Conservation (phyloP, 805 yeast genomes). For the Phaffomyces opuntiae region DNA sequence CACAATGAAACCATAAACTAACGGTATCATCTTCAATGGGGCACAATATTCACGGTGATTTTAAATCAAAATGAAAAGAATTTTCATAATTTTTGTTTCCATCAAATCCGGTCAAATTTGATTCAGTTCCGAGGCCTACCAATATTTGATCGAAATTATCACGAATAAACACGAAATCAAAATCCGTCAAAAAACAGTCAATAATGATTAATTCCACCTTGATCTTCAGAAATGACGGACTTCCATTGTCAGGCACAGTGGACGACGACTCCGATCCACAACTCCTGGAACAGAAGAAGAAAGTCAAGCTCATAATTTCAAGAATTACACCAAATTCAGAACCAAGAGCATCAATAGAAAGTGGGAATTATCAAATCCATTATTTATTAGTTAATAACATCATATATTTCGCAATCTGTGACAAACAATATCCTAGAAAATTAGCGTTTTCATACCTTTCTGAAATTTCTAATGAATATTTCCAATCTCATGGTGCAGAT, state of each 20-base stretch:
- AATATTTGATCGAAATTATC: too few relatives aligned
- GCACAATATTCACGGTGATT: background rate
- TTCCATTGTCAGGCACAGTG: constrained; percentile 87
- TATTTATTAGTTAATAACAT: constrained; percentile 61
- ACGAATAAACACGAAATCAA: background rate
- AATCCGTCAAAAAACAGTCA: background rate
- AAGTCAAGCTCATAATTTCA: constrained; percentile 68
- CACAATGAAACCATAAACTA: background rate
- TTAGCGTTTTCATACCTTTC: constrained; percentile 80
- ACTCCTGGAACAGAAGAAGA: constrained; percentile 72
- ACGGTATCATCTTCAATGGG: background rate
- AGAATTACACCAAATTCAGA: constrained; percentile 76
- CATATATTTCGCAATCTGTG: constrained; percentile 73
- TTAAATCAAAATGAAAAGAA: too few relatives aligned
- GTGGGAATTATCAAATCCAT: constrained; percentile 66
- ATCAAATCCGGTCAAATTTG: too few relatives aligned
- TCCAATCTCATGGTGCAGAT: constrained; percentile 65
- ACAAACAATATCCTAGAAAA: constrained; percentile 75
- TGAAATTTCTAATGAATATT: constrained; percentile 78
- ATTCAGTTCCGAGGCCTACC: too few relatives aligned
- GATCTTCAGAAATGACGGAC: constrained; percentile 63
- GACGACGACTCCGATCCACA: constrained; percentile 66
- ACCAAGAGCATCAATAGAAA: constrained; percentile 76
- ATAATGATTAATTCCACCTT: constrained; percentile 58
- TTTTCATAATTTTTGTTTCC: too few relatives aligned